Conservation (phyloP, 2,329 filamentous ascomycete species). For the Fusarium cyanostomum region DNA sequence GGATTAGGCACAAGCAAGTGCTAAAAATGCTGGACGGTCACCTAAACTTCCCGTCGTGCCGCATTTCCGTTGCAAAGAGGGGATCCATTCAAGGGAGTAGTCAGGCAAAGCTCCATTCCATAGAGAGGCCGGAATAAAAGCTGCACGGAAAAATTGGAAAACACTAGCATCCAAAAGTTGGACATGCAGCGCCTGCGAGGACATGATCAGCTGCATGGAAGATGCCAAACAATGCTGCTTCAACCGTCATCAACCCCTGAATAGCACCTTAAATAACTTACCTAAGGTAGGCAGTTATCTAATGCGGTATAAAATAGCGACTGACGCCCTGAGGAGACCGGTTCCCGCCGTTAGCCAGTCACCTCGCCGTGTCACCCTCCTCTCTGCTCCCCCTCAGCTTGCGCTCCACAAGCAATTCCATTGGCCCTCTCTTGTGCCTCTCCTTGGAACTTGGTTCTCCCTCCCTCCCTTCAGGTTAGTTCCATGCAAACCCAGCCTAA, state of each 20-base stretch:
- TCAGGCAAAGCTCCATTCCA: no score
- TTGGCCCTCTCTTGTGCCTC: constrained; percentile 21
- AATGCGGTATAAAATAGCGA: background rate
- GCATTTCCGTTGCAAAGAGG: no score
- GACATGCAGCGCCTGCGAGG: no score
- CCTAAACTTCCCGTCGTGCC: background rate
- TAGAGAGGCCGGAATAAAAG: no score
- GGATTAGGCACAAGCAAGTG: constrained; percentile 5
- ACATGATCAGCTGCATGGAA: no score
- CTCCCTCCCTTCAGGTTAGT: constrained; percentile 28
- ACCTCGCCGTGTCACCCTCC: constrained; percentile 32
- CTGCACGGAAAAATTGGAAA: no score
- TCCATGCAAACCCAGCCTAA: constrained; percentile 14
- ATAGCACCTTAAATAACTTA: no score
- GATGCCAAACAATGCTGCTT: no score
- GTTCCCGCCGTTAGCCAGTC: constrained; percentile 25
- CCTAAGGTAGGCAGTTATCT: no score
- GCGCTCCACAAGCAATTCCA: constrained; percentile 26
- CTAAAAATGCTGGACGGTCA: background rate
- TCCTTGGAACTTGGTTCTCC: constrained; percentile 7
- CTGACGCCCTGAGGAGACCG: constrained; percentile 9
- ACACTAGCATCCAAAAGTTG: no score
- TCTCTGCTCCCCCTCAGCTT: background rate
- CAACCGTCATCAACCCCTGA: no score
- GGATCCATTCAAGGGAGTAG: no score